A percentile compares a stretch with the other conserved stretches of the same genome.
phyloP scores from a whole-genome alignment of 495 filamentous ascomycete genomes.

The Eremomyces bilateralis region DNA sequence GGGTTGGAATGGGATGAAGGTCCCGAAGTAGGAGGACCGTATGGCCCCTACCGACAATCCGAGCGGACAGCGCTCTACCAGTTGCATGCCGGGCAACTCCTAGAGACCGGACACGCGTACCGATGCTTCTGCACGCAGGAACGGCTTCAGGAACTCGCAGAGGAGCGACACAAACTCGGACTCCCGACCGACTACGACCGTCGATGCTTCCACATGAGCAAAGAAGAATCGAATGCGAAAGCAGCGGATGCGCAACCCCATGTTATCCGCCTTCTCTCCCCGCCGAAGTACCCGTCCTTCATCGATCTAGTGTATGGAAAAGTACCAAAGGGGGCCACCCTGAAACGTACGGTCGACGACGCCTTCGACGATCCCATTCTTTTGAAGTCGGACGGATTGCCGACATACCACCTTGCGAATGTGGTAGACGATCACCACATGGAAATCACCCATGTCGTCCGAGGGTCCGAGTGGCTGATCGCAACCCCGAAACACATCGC shows the following conservation, averaged over 20 bases:
- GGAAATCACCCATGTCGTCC: conserved; percentile 86
- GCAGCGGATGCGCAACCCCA: conserved; percentile 46
- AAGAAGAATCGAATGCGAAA: conserved; percentile 43
- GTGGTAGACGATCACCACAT: conserved; percentile 90
- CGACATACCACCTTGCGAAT: conserved; percentile 93
- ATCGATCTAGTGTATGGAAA: conserved; percentile 54
- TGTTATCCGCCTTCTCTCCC: conserved; percentile 52
- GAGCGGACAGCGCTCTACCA: conserved; percentile 57
- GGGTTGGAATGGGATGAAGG: conserved; percentile 93
- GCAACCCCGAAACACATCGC: conserved; percentile 78
- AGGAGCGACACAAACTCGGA: conserved; percentile 33
- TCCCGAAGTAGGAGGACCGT: conserved; percentile 54
- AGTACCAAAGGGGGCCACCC: conserved; percentile 22
- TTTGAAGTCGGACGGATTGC: conserved; percentile 72
- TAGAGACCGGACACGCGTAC: conserved; percentile 56
- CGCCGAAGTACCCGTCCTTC: conserved; percentile 35
- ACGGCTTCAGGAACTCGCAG: conserved; percentile 40
- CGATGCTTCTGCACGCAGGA: conserved; percentile 77
- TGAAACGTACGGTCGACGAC: conserved; percentile 19
- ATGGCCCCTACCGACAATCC: conserved; percentile 77
- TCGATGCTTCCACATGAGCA: conserved; percentile 42
- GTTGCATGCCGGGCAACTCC: conserved; percentile 44
- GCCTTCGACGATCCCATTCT: conserved; percentile 62
- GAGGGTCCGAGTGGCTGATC: conserved; percentile 84
- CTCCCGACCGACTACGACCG: conserved; percentile 54